Evolutionary conservation across 805 yeast genomes (phyloP).

Genomic region (Kazachstania africana): DNA sequence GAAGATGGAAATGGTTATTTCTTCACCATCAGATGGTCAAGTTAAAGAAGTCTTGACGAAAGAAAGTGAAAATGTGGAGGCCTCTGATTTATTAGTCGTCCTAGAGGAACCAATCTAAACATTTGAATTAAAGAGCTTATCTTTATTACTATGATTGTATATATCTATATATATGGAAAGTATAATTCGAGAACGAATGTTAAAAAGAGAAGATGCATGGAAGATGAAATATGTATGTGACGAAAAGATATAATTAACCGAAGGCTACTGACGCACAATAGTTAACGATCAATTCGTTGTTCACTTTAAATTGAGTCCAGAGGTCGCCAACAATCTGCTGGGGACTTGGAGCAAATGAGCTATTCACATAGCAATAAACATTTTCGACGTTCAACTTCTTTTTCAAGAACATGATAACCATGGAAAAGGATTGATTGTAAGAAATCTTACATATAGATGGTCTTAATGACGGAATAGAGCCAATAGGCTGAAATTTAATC

Average conservation of each 20-base stretch:
- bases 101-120: constrained; percentile 32
- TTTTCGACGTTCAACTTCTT: constrained; percentile 13
- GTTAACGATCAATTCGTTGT: constrained; percentile 24
- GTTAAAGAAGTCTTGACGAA: constrained; percentile 65
- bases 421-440: constrained; percentile 19
- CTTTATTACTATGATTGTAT: too few relatives aligned
- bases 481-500: constrained; percentile 24
- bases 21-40: constrained; percentile 81
- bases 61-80: constrained; percentile 93
- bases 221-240: too few relatives aligned
- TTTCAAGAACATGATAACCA: constrained; percentile 13
- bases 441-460: constrained; percentile 22
- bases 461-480: constrained; percentile 15
- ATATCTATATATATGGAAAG: too few relatives aligned
- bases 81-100: constrained; percentile 73
- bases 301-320: constrained; percentile 22
- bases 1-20: constrained; percentile 99
- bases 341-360: constrained; percentile 28
- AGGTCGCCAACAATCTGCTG: constrained; percentile 24
- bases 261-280: constrained; percentile 27
- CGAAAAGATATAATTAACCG: too few relatives aligned
- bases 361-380: constrained; percentile 25
- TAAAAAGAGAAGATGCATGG: too few relatives aligned
- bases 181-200: too few relatives aligned
- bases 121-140: constrained; percentile 12